These are phyloP conservation scores for Bullera alba DNA, from an alignment of 768 basidiomycete species.

Conservation along the genomic window DNA sequence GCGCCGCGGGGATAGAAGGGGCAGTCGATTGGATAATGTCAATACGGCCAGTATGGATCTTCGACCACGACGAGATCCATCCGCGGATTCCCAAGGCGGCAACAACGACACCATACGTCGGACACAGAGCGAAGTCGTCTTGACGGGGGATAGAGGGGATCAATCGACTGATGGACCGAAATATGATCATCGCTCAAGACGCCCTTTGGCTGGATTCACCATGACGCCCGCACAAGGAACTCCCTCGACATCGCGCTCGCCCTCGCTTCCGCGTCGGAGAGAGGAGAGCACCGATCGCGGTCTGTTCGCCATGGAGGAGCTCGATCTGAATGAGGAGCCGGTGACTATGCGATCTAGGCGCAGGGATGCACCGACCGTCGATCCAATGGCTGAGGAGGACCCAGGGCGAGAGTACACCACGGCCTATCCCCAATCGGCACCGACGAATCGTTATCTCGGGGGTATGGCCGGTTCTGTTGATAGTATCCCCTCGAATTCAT, in stretches of 20 bases:
- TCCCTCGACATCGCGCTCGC: too few relatives aligned
- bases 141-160: too few relatives aligned
- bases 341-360: slow-evolving; percentile 3
- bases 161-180: too few relatives aligned
- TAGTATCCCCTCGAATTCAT: neutral
- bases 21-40: too few relatives aligned
- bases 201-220: too few relatives aligned
- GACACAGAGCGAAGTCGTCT: slow-evolving; percentile 39
- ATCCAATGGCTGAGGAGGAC: neutral
- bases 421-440: neutral
- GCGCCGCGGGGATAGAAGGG: neutral
- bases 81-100: neutral
- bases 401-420: too few relatives aligned
- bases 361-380: neutral
- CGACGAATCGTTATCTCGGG: too few relatives aligned
- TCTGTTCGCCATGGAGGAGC: slow-evolving; percentile 59
- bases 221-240: too few relatives aligned
- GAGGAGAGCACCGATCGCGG: slow-evolving; percentile 53
- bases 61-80: slow-evolving; percentile 13
- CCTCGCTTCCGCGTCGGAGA: slow-evolving; percentile 17
- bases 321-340: slow-evolving; percentile 48
- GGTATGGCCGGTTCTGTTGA: too few relatives aligned
- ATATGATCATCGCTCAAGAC: too few relatives aligned
- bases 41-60: too few relatives aligned
- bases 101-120: slow-evolving; percentile 26